Base-by-base conservation (phyloP, 257 asterid genomes). In the Pogostemon cablin region DNA sequence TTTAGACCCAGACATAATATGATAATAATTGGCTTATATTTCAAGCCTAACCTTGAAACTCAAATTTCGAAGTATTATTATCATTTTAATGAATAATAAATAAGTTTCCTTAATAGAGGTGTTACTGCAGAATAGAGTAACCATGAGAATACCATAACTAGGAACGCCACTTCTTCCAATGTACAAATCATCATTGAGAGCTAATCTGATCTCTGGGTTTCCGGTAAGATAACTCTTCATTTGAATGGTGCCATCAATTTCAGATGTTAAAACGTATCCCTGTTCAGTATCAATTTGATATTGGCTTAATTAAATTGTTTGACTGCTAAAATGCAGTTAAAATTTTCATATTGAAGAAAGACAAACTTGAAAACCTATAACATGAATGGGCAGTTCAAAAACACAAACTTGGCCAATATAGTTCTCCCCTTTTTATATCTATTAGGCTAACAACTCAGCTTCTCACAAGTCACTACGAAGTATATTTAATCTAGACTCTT, bases 181-280 rank as follows among this genome's bases (percentile, higher is more conserved):
- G 81, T 81, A 81, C 72, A 95, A 89, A 38, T 95, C 98, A 75
- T 91, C 99, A 67, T 89, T 91, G 70, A 95, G 96, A 75, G 98
- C 99, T 83, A 95, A 82, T 84, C 84, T 86, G 86, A 95, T 91
- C 85, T 95, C 98, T 73, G 98, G 99, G 79, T 95, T 95, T 71
- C 98, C 99, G 46, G 97, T 85, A 64, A 95, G 89, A 82, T 89
- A 91, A 79, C 99, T 95, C 95, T 95, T 95, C 99, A 95, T 95
- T 91, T 95, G 99, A 74, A 95, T 95, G 69, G 99, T 91, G 52
- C 99, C 99, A 80, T 95, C 99, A 78, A 95, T 95, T 83, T 95
- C 99, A 72, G 98, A 95, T 75, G 99, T 95, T 87, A 90, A 86
- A 77, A 95, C 90, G 81, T 91, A 95, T 72, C 91, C 91, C 91